Conservation (phyloP, 192 early-diverging fungal genomes). For the Gryganskiella cystojenkinii region DNA sequence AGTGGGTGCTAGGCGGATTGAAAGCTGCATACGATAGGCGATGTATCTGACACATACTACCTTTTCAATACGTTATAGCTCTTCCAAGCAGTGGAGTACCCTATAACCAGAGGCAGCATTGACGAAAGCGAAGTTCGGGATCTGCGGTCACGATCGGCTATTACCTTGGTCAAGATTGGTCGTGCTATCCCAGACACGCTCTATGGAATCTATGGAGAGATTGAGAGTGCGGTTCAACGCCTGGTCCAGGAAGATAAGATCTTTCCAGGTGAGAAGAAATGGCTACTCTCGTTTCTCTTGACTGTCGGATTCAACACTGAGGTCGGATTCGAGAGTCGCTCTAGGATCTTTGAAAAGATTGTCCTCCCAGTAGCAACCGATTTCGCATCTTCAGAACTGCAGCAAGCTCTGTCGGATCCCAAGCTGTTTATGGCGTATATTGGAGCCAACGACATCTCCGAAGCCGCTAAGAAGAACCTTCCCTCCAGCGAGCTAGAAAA, state of each 20-base stretch:
- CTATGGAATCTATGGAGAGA: constrained; percentile 33
- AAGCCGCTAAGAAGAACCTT: neutral
- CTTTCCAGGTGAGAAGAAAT: constrained; percentile 16
- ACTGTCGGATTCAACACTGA: constrained; percentile 36
- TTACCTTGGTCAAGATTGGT: constrained; percentile 37
- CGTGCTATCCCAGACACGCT: constrained; percentile 44
- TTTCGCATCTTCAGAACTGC: constrained; percentile 8
- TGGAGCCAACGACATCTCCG: constrained; percentile 23
- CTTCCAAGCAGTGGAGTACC: constrained; percentile 38
- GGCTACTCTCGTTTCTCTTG: constrained; percentile 22
- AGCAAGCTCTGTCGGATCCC: constrained; percentile 14
- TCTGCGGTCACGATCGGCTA: constrained; percentile 23
- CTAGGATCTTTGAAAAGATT: constrained; percentile 25
- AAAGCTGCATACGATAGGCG: neutral
- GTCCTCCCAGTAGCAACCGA: constrained; percentile 12
- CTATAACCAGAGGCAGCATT: neutral
- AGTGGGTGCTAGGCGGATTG: too few species aligned
- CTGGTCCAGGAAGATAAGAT: constrained; percentile 17
- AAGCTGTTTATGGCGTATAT: constrained; percentile 26
- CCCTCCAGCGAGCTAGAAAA: constrained; percentile 1
- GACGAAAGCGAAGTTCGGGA: constrained; percentile 13
- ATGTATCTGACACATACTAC: too few species aligned
- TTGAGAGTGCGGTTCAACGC: constrained; percentile 23
- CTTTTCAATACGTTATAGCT: constrained; percentile 9
- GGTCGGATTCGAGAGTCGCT: constrained; percentile 7